A percentile compares a stretch with the other conserved stretches of the same genome.
Conservation (phyloP, 1,139 yeast species). For the Sugiyamaella xylanicola region DNA sequence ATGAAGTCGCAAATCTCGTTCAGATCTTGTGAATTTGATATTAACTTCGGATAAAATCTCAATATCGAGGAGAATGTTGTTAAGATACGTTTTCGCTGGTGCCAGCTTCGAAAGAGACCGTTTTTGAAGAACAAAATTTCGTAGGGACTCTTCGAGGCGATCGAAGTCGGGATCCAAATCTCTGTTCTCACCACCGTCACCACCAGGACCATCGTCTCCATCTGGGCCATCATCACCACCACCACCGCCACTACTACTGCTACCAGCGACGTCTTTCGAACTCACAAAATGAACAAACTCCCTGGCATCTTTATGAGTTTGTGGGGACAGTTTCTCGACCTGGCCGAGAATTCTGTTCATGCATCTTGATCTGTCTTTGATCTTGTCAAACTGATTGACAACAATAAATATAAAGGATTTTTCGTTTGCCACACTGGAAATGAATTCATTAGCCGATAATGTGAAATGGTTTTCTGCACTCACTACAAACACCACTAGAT, state of each 20-base stretch:
- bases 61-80: conserved; percentile 70
- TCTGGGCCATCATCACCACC: conserved; percentile 47
- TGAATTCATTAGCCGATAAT: conserved; percentile 89
- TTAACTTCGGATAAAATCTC: conserved; percentile 62
- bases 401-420: conserved; percentile 92
- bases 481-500: conserved; percentile 92
- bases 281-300: conserved; percentile 96
- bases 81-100: conserved; percentile 86
- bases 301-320: conserved; percentile 78
- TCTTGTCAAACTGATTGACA: conserved; percentile 87
- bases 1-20: conserved; percentile 46
- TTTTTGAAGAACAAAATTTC: conserved; percentile 86
- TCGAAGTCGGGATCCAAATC: conserved; percentile 54
- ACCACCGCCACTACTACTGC: conserved; percentile 38
- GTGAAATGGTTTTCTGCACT: conserved; percentile 97
- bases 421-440: conserved; percentile 87
- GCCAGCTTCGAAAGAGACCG: conserved; percentile 84
- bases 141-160: conserved; percentile 75
- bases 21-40: conserved; percentile 52
- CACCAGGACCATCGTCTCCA: conserved; percentile 46
- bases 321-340: conserved; percentile 86
- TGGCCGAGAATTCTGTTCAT: conserved; percentile 76
- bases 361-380: conserved; percentile 78
- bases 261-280: conserved; percentile 48
- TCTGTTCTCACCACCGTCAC: conserved; percentile 28